Base-by-base conservation (phyloP, 1,139 yeast species). In the Ashbya aceris region DNA sequence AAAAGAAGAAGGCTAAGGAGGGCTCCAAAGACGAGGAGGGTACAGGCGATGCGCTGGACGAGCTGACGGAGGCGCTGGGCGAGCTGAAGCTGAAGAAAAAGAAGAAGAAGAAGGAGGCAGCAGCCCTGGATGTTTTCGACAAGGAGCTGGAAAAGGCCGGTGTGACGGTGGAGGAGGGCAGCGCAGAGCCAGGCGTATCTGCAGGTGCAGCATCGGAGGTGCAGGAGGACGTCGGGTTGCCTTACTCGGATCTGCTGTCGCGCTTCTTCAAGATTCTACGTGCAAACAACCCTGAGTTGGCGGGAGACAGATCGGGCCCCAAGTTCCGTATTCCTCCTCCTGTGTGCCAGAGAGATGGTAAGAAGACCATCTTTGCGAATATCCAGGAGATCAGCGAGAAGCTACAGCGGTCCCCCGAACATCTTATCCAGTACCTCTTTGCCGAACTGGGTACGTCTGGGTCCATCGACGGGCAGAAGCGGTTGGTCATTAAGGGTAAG, bases 401-500 rank as follows among this genome's bases (percentile, higher is more conserved):
- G 47, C 76, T 91, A 71, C 96, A 89, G 69, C 82, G 99, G 71
- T 85, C 89, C 45, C 93, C 96, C 53, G 98, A 91, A 60, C 98
- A 93, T 69, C 81, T 91, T 54, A 91, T 89, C 65, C 96, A 87
- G 71, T 91, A 84, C 68, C 70, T 91, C 68, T 93, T 91, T 68
- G 97, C 98, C 2, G 99, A 91, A 72, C 75, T 91, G 76, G 99
- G 98, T 79, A 91, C 99, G 20, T 86, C 97, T 2, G 99, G 99
- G 62, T 89, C 97, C 46, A 91, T 91, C 49, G 99, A 91, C 69
- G 98, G 97, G 64, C 89, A 87, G 65, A 85, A 87, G 73, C 82
- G 98, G 68, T 77, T 91, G 62, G 89, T 91, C 50, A 87, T 91
- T 66, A 91, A 87, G 74, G 99, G 99, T 71, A 84, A 95, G 67